Percentiles rank a stretch among this genome's conserved stretches.
Evolutionary conservation across 2,329 filamentous ascomycete species (phyloP).

Genomic region (Penicillium sp.): DNA sequence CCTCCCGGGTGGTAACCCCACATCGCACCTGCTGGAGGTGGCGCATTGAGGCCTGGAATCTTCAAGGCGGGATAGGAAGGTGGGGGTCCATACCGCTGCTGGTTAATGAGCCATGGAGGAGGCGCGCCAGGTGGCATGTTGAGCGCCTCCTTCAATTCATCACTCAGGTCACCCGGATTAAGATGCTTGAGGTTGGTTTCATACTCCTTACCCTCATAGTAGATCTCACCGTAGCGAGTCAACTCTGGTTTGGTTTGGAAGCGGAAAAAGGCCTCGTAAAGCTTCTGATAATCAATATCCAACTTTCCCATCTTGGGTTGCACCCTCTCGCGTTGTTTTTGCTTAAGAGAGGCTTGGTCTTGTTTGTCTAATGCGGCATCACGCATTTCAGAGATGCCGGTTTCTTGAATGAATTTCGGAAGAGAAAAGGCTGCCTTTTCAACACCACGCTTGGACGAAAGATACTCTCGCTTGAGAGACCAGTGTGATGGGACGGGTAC

Average conservation of each 20-base stretch:
- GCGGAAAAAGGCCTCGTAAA: conserved; percentile 97
- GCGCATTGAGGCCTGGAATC: conserved; percentile 91
- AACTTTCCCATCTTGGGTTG: conserved; percentile 95
- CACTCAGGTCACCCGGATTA: conserved; percentile 85
- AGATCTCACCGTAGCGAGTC: conserved; percentile 96
- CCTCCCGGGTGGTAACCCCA: conserved; percentile 97
- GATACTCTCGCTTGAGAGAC: conserved; percentile 94
- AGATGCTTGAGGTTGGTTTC: conserved; percentile 93
- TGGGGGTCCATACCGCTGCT: conserved; percentile 90
- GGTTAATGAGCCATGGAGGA: conserved; percentile 96
- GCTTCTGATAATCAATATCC: conserved; percentile 97
- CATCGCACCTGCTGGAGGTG: conserved; percentile 81
- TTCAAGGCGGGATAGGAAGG: conserved; percentile 95
- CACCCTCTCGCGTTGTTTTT: conserved; percentile 93
- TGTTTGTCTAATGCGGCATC: conserved; percentile 96
- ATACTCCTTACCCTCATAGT: conserved; percentile 98
- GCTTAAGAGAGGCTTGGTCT: conserved; percentile 86
- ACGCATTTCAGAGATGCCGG: conserved; percentile 96
- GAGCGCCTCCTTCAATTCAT: conserved; percentile 87
- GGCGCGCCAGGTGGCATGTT: conserved; percentile 92
- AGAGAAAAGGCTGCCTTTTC: conserved; percentile 93
- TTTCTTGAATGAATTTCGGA: conserved; percentile 96
- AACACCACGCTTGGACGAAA: conserved; percentile 94
- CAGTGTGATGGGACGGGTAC: conserved; percentile 94
- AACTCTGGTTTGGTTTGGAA: conserved; percentile 95